A percentile compares a stretch with the other conserved stretches of the same genome.
These are phyloP conservation scores for Coleophoma cylindrospora DNA, from an alignment of 2,329 filamentous ascomycete genomes.

Conservation along the genomic window DNA sequence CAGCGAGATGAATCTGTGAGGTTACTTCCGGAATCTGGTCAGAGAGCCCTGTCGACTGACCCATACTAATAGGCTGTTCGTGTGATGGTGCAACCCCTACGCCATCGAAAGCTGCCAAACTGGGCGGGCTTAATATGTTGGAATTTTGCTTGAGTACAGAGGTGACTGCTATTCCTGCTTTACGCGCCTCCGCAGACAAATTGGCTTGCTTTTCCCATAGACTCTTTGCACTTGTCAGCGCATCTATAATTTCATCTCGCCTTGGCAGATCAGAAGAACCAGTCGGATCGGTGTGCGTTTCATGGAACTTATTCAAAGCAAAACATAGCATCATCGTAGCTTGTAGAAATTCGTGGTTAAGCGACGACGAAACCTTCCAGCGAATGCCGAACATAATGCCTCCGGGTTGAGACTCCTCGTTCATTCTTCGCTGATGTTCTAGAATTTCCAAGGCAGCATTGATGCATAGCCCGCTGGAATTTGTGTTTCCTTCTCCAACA, in stretches of 20 bases:
- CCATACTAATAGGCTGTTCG: background rate
- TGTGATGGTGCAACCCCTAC: background rate
- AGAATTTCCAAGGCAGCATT: conserved; percentile 41
- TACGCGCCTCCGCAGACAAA: background rate
- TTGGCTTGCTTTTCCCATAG: background rate
- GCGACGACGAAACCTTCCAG: background rate
- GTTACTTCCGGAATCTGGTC: background rate
- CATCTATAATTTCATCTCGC: background rate
- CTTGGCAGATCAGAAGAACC: background rate
- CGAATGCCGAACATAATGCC: background rate
- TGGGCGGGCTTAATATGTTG: background rate
- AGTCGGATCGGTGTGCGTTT: background rate
- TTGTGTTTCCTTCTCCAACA: conserved; percentile 42
- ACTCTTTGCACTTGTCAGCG: background rate
- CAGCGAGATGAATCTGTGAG: background rate
- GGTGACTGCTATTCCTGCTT: background rate
- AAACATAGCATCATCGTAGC: conserved; percentile 1
- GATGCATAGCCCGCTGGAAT: conserved; percentile 45
- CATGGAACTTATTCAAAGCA: background rate
- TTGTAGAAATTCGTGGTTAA: background rate
- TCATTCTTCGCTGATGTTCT: conserved; percentile 32
- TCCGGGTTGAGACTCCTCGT: background rate
- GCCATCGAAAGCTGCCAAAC: background rate
- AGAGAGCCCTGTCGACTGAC: background rate
- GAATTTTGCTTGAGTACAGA: background rate